phyloP scores from a whole-genome alignment of 768 basidiomycete genomes.

The Rhizopogon vinicolor region DNA sequence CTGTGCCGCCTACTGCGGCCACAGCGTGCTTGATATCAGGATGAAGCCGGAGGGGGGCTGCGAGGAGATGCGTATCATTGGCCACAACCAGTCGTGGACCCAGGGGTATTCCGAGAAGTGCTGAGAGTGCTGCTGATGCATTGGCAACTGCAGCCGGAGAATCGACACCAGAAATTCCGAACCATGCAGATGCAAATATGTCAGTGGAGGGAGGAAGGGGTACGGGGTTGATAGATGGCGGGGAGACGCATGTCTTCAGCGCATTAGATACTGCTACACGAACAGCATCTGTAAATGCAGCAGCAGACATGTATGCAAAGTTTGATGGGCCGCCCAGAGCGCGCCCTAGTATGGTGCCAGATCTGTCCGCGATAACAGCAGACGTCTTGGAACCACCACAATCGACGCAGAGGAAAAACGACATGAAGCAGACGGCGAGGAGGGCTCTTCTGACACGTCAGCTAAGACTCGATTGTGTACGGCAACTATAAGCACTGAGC shows the following conservation, averaged over 20 bases:
- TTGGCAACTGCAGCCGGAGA: slow-evolving; percentile 57
- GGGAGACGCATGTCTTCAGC: slow-evolving; percentile 40
- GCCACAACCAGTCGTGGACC: slow-evolving; percentile 56
- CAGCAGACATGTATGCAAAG: slow-evolving; percentile 69
- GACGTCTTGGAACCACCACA: slow-evolving; percentile 90
- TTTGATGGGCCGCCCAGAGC: slow-evolving; percentile 79
- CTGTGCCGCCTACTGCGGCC: slow-evolving; percentile 78
- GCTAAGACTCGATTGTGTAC: background rate
- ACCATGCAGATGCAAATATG: slow-evolving; percentile 68
- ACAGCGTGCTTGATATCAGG: slow-evolving; percentile 58
- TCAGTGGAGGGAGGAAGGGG: slow-evolving; percentile 33
- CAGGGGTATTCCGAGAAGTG: slow-evolving; percentile 52
- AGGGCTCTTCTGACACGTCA: background rate
- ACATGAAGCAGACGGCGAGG: slow-evolving; percentile 27
- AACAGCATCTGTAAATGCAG: slow-evolving; percentile 55
- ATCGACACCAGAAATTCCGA: slow-evolving; percentile 82
- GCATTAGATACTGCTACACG: slow-evolving; percentile 48
- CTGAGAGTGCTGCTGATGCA: slow-evolving; percentile 50
- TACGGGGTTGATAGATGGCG: slow-evolving; percentile 31
- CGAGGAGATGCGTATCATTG: slow-evolving; percentile 84
- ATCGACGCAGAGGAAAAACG: slow-evolving; percentile 77
- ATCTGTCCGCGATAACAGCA: slow-evolving; percentile 56
- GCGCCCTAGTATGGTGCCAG: slow-evolving; percentile 61
- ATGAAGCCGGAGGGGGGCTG: slow-evolving; percentile 66
- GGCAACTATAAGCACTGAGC: background rate